phyloP scores from a whole-genome alignment of 306 rosid species.

The Cyclanthera cordifolia region DNA sequence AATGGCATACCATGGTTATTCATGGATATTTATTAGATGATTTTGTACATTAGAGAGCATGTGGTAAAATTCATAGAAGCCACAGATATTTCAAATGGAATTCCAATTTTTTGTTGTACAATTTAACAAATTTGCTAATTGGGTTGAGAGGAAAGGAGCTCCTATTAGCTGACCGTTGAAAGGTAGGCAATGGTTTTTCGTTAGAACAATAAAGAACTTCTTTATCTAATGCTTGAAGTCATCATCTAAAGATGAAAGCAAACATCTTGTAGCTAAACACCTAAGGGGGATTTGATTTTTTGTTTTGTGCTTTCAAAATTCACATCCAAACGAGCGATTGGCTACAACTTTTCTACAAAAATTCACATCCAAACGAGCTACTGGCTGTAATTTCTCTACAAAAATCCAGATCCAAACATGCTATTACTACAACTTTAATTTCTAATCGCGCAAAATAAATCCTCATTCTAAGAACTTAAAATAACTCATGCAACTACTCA shows the following conservation, averaged over 20 bases:
- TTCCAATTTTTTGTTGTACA: not conserved
- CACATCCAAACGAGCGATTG: too few species aligned
- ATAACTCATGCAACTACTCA: too few species aligned
- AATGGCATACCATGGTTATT: not conserved
- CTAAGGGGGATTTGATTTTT: too few species aligned
- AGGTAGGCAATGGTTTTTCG: not conserved
- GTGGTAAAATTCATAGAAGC: not conserved
- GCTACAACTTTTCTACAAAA: too few species aligned
- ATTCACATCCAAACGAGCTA: too few species aligned
- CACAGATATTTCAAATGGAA: not conserved
- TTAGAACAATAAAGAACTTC: not conserved
- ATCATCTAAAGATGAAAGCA: not conserved
- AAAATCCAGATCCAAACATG: too few species aligned
- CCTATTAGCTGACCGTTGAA: not conserved
- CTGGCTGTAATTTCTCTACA: too few species aligned
- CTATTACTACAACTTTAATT: too few species aligned
- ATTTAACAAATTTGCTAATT: not conserved
- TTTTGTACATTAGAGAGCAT: not conserved
- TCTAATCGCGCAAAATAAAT: too few species aligned
- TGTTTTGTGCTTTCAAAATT: too few species aligned
- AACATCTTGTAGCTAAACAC: not conserved
- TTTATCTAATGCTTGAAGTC: not conserved
- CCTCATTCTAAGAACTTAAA: too few species aligned
- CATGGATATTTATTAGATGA: not conserved
- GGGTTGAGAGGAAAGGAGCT: not conserved